Percentiles rank a stretch among this genome's conserved stretches.
Conservation (phyloP, 805 yeast species). For the Monosporozyma solicola region DNA sequence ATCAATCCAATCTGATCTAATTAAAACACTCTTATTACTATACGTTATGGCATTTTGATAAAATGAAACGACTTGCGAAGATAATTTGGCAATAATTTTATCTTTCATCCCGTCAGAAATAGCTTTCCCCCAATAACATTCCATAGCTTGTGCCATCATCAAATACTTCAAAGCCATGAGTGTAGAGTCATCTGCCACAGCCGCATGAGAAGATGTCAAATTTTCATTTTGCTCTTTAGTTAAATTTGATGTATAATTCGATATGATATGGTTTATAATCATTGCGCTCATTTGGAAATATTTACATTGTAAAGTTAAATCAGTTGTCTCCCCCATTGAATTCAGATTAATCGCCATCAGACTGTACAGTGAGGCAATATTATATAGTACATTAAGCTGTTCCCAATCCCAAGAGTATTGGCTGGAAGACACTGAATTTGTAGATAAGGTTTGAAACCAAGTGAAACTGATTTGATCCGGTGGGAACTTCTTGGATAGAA, state of each 20-base stretch:
- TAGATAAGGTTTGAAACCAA: slow-evolving; percentile 68
- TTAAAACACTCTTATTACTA: slow-evolving; percentile 39
- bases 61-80: slow-evolving; percentile 51
- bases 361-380: slow-evolving; percentile 58
- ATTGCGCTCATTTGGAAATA: slow-evolving; percentile 71
- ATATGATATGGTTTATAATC: slow-evolving; percentile 36
- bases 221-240: slow-evolving; percentile 4
- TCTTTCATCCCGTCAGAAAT: slow-evolving; percentile 33
- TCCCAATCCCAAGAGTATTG: slow-evolving; percentile 50
- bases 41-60: slow-evolving; percentile 41
- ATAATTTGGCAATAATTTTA: slow-evolving; percentile 51
- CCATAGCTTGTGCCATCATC: slow-evolving; percentile 81
- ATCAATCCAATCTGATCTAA: slow-evolving; percentile 56
- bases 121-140: slow-evolving; percentile 74
- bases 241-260: slow-evolving; percentile 8
- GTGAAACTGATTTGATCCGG: slow-evolving; percentile 48
- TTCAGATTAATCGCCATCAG: slow-evolving; percentile 43
- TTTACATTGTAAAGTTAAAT: slow-evolving; percentile 36
- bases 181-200: slow-evolving; percentile 38
- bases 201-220: slow-evolving; percentile 5
- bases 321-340: slow-evolving; percentile 30
- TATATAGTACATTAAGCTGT: slow-evolving; percentile 52
- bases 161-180: slow-evolving; percentile 42
- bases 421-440: slow-evolving; percentile 41
- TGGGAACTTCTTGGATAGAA: slow-evolving; percentile 51